Conservation (phyloP, 148 eudicot species). For the Simmondsia chinensis region DNA sequence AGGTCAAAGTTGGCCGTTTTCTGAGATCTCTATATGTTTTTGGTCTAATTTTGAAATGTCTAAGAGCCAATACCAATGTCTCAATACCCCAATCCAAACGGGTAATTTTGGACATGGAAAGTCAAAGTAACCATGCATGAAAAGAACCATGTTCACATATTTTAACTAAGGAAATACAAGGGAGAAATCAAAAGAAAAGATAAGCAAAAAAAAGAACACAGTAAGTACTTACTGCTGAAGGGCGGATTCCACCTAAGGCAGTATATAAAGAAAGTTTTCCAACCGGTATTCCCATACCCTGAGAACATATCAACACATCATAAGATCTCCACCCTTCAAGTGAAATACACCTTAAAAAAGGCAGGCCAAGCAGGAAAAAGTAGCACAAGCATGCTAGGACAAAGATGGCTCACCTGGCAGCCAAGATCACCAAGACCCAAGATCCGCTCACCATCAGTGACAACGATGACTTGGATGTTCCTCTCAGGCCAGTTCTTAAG, state of each 20-base stretch:
- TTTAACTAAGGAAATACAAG: not conserved
- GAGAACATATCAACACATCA: constrained; percentile 9
- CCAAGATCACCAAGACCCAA: constrained; percentile 99
- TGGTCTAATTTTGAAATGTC: too few relatives aligned
- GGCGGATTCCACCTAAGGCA: constrained; percentile 96
- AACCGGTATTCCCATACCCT: constrained; percentile 99
- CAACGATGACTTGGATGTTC: constrained; percentile 86
- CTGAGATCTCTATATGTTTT: too few relatives aligned
- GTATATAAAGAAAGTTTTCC: constrained; percentile 91
- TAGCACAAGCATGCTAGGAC: too few relatives aligned
- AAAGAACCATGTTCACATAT: too few relatives aligned
- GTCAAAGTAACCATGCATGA: too few relatives aligned
- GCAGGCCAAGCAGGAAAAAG: too few relatives aligned
- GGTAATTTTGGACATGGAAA: too few relatives aligned
- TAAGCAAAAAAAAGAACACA: not conserved
- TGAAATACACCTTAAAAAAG: too few relatives aligned
- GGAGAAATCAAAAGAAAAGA: not conserved
- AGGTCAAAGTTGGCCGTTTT: too few relatives aligned
- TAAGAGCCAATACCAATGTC: too few relatives aligned
- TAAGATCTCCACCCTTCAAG: not conserved
- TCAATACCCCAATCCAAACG: too few relatives aligned
- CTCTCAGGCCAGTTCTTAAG: constrained; percentile 95
- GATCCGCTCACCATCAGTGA: constrained; percentile 97
- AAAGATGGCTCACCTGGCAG: constrained; percentile 60
- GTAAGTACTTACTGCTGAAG: constrained; percentile 72